Evolutionary conservation across 768 basidiomycete species (phyloP), one percentile per base, ranked within the genome.

Genomic region (Kwoniella heveanensis): DNA sequence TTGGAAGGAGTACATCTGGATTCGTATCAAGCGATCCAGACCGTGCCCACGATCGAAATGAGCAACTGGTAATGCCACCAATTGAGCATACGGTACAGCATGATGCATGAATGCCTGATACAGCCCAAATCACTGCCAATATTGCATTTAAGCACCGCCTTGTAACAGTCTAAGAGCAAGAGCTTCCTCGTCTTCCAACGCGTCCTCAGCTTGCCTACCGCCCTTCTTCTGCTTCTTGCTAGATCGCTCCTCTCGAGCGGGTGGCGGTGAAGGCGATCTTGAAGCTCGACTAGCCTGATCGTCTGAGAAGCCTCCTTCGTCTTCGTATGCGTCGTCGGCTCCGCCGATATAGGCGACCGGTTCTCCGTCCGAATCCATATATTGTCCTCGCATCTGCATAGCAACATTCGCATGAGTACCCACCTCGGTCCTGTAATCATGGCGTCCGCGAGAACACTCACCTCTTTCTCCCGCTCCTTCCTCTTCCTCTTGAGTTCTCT

Each of bases 401-500:
- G 27, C 37, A 5, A 29, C n/a, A 55, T 55, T 19, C 21, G 27
- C 10, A 8, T 9, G 30, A 39, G 7, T 13, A 60, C 7, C 17
- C 15, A 19, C 15, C 46, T 24, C 22, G 27, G 21, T 21, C 25
- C 24, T 8, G 15, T 29, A 32, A 21, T 53, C 21, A 46, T 27
- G 8, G 36, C 30, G n/a, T n/a, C n/a, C n/a, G n/a, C n/a, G n/a
- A n/a, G n/a, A 12, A 62, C 80, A 72, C 77, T 60, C 50, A 80
- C 83, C 73, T 79, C 83, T 58, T 80, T 82, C 74, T 91, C 89
- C 37, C 85, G 84, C 60, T 91, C 89, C 81, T 94, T 95, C 74
- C 90, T 83, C 81, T 93, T 95, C 66, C 90, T 82, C 83, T 95
- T 96, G 84, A 90, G 93, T 79, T 96, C 94, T 66, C 84, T 82